Evolutionary conservation across 306 rosid genomes (phyloP), one percentile per base, ranked within the genome.

Genomic region (Pachyrhizus erosus): DNA sequence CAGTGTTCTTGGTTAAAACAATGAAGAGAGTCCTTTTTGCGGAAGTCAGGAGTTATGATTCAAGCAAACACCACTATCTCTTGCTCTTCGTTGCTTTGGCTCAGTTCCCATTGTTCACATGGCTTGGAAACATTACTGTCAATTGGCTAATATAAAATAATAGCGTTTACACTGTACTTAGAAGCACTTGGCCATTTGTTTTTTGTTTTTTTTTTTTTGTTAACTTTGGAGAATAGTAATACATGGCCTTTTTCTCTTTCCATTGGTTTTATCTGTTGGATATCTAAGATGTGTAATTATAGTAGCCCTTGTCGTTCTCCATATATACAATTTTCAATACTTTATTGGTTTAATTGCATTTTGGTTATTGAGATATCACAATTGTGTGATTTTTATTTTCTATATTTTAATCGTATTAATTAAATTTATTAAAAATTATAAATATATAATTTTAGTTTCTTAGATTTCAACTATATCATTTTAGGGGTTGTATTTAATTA

Each of bases 11-110:
- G 87, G 99, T 96, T 88, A 96, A 96, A 88, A 93, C 97, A 5
- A 90, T 93, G 97, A 93, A 96, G 83, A 88, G 99, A 77, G 98
- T 93, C 58, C 94, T 96, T 52, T 93, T 96, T 65, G 98, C 98
- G 0, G 98, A 92, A 86, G 93, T 91, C 77, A 90, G 98, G 83
- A 93, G 89, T 76, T 93, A 89, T 76, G 97, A 96, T 84, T 93
- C 99, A 5, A 92, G 92, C 89, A 90, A 73, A 86, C 97, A 93
- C 60, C 99, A 96, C 87, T 93, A 93, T 86, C 97, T 96, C 57
- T 88, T 96, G 93, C 90, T 93, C 86, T 90, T 96, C 37, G 89
- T 93, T 60, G 99, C 92, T 73, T 83, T 93, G 92, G 93, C 91
- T 81, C 99, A 96, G 91, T 86, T 96, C 75, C 99, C 99, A 21